A percentile compares a stretch with the other conserved stretches of the same genome.
phyloP scores from a whole-genome alignment of 2,329 filamentous ascomycete species.

The Ophioceras dolichostomum region DNA sequence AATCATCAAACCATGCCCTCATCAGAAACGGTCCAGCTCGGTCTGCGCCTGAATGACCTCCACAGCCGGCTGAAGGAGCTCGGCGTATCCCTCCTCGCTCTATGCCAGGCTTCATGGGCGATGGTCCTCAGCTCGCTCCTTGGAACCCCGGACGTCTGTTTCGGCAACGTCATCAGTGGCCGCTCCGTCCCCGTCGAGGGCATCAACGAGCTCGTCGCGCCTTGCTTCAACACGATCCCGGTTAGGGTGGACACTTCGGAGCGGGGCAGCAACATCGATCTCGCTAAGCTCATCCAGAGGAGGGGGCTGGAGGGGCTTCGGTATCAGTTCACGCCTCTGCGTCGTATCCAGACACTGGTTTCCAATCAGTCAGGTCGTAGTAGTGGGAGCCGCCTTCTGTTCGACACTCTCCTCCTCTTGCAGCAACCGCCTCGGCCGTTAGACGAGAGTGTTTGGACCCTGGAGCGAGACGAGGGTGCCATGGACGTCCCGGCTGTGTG shows the following conservation, averaged over 20 bases:
- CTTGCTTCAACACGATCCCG: conserved; percentile 86
- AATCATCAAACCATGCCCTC: not conserved
- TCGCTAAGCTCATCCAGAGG: conserved; percentile 48
- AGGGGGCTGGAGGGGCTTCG: conserved; percentile 49
- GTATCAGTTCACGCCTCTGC: conserved; percentile 64
- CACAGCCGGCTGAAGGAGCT: conserved; percentile 36
- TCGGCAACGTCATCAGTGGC: conserved; percentile 77
- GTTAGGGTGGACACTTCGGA: conserved; percentile 44
- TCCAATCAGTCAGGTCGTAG: conserved; percentile 24
- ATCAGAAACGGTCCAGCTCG: conserved; percentile 14
- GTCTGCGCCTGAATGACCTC: conserved; percentile 28
- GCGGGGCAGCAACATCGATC: conserved; percentile 35
- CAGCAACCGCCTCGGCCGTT: conserved; percentile 53
- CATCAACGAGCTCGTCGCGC: conserved; percentile 65
- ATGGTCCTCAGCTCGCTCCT: conserved; percentile 46
- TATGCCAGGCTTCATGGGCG: conserved; percentile 65
- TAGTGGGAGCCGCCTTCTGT: conserved; percentile 41
- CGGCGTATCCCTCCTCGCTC: conserved; percentile 49
- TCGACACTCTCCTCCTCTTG: conserved; percentile 70
- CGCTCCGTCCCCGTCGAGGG: conserved; percentile 54
- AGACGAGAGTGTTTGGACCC: conserved; percentile 40
- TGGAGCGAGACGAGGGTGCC: conserved; percentile 42
- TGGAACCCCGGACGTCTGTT: conserved; percentile 56
- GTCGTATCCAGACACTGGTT: conserved; percentile 50
- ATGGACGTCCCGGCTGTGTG: conserved; percentile 73